Conservation (phyloP, 306 rosid genomes). For the Sesbania bispinosa region DNA sequence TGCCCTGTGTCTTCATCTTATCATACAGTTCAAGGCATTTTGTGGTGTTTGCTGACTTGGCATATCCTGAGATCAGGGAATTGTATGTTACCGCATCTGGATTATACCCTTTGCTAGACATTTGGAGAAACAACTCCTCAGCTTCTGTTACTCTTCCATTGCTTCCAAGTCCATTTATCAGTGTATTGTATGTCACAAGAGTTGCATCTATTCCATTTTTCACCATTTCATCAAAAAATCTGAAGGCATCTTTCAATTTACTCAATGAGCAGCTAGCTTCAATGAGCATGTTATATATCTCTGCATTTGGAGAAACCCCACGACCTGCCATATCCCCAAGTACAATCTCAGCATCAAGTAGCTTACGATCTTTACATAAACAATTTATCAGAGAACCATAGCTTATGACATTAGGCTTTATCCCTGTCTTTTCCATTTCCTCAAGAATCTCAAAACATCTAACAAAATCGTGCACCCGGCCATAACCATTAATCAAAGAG, state of each 20-base stretch:
- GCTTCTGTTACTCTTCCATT: constrained; percentile 61
- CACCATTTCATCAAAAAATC: constrained; percentile 58
- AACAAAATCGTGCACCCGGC: constrained; percentile 37
- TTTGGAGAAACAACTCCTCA: constrained; percentile 46
- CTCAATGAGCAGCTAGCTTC: constrained; percentile 51
- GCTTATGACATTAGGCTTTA: constrained; percentile 67
- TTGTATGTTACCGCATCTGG: constrained; percentile 81
- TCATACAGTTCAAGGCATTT: constrained; percentile 65
- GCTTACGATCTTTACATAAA: constrained; percentile 61
- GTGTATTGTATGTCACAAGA: constrained; percentile 64
- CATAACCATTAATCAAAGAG: constrained; percentile 62
- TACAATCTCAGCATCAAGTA: constrained; percentile 65
- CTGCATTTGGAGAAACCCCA: constrained; percentile 61
- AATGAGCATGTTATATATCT: constrained; percentile 74
- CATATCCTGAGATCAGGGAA: constrained; percentile 74
- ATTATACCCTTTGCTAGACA: constrained; percentile 39
- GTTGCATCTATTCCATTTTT: constrained; percentile 50
- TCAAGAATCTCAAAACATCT: constrained; percentile 69
- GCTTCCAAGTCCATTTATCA: constrained; percentile 67
- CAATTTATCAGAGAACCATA: constrained; percentile 71
- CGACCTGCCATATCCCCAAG: constrained; percentile 57
- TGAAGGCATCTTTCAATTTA: constrained; percentile 52
- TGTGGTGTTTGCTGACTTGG: constrained; percentile 39
- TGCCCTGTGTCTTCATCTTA: constrained; percentile 52
- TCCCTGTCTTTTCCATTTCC: constrained; percentile 68